phyloP scores from a whole-genome alignment of 129 eudicot genomes.

The Chrysanthemum lavandulifolium region DNA sequence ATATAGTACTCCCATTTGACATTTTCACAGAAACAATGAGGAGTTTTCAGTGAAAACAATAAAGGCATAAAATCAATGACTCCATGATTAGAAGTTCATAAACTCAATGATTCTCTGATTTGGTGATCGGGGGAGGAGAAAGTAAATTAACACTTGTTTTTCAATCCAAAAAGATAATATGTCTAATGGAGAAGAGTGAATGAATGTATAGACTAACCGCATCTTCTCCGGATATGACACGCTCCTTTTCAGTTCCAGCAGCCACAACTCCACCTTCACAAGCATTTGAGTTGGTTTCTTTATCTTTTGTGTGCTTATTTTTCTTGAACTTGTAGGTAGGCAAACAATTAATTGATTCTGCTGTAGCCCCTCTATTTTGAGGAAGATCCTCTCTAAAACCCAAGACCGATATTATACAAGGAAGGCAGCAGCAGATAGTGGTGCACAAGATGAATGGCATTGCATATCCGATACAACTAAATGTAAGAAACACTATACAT shows the following conservation, averaged over 20 bases:
- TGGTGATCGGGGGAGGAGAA: too few relatives aligned
- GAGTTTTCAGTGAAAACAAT: neutral
- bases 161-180: slow-evolving; percentile 3
- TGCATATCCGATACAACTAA: slow-evolving; percentile 96
- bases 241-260: slow-evolving; percentile 95
- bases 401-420: slow-evolving; percentile 85
- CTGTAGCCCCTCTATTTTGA: slow-evolving; percentile 89
- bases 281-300: slow-evolving; percentile 42
- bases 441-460: slow-evolving; percentile 97
- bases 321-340: slow-evolving; percentile 90
- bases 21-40: neutral
- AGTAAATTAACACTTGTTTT: neutral
- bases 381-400: slow-evolving; percentile 89
- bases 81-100: too few relatives aligned
- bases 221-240: slow-evolving; percentile 90
- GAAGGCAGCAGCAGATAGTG: slow-evolving; percentile 98
- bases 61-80: neutral
- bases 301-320: slow-evolving; percentile 44
- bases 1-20: neutral
- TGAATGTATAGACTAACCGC: slow-evolving; percentile 57
- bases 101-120: too few relatives aligned
- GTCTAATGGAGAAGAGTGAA: slow-evolving; percentile 13
- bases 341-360: slow-evolving; percentile 80
- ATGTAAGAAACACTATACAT: slow-evolving; percentile 90
- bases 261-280: slow-evolving; percentile 86